A percentile compares a stretch with the other conserved stretches of the same genome.
Conservation (phyloP, 148 eudicot species). For the Polygonum aviculare region DNA sequence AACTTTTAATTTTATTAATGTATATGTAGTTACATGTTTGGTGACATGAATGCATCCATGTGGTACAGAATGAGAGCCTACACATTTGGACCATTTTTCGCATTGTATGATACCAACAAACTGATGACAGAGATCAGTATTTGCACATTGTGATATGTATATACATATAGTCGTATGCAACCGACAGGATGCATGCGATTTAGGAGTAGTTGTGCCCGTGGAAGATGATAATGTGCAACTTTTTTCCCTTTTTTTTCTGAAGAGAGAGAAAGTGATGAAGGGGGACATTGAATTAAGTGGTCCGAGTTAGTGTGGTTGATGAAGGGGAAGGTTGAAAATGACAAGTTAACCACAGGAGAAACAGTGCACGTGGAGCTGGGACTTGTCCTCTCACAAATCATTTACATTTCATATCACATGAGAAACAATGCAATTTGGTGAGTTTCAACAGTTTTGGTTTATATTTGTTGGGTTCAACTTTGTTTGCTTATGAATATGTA, state of each 20-base stretch:
- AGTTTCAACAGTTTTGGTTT: too few species aligned
- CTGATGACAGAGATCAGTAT: background rate
- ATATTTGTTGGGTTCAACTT: too few species aligned
- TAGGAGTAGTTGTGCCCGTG: background rate
- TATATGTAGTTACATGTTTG: background rate
- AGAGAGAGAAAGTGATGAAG: background rate
- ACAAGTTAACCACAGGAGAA: background rate
- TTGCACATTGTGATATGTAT: background rate
- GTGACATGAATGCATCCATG: background rate
- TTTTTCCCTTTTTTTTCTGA: background rate
- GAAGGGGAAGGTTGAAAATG: constrained; percentile 2
- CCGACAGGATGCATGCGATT: background rate
- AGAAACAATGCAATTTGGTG: too few species aligned
- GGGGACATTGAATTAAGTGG: background rate
- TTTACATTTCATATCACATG: too few species aligned
- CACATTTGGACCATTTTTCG: background rate
- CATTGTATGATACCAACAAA: background rate
- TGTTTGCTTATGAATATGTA: too few species aligned
- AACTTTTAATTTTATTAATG: background rate
- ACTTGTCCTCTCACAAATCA: background rate
- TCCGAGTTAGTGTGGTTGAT: background rate
- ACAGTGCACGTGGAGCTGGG: constrained; percentile 1
- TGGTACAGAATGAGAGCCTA: background rate
- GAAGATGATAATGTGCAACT: constrained; percentile 3
- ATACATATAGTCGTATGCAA: background rate